Base-by-base conservation (phyloP, 2,329 filamentous ascomycete species). In the Fusarium bulbicola region DNA sequence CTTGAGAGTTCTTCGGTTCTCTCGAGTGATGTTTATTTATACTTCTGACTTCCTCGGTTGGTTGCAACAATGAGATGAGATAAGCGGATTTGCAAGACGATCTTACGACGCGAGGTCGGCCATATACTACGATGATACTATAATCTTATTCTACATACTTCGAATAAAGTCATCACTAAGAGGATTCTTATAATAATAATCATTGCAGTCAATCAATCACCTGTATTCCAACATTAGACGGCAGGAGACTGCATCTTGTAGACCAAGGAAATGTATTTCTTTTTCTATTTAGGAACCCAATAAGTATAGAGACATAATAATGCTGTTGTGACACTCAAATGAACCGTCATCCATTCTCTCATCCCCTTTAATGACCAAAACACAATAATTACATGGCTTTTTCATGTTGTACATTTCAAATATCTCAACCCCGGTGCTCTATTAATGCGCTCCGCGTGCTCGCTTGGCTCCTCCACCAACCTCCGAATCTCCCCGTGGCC, bases 401-500 rank as follows among this genome's bases (percentile, higher is more conserved):
- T 73, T 73, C 54, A 50, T 74, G 66, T 76, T 77, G 65, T 76
- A 78, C 76, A 77, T 68, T 54, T 65, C 56, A 57, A 47, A 40
- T 39, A 52, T 45, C 37, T 53, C 63, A 63, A 21, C 43, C 42
- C 32, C 46, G 12, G 30, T 32, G 32, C 34, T 63, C 45, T 47
- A 73, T 79, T 76, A 84, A 47, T 83, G 82, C 28, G 80, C 81
- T 66, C 84, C 84, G 40, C 84, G 79, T 8, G 83, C 81, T 66
- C 84, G 78, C 78, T 85, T 85, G 7, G 82, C 83, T 26, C 84
- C 84, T 24, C 79, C 83, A 7, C 82, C 83, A 28, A 72, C 79
- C 57, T 85, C 84, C 1, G 81, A 82, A 61, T 91, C 89, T 54
- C 89, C 88, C 59, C 89, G 83, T 20, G 87, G 85, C 34, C 89